phyloP scores from a whole-genome alignment of 306 rosid genomes.

The Calophaca sinica region DNA sequence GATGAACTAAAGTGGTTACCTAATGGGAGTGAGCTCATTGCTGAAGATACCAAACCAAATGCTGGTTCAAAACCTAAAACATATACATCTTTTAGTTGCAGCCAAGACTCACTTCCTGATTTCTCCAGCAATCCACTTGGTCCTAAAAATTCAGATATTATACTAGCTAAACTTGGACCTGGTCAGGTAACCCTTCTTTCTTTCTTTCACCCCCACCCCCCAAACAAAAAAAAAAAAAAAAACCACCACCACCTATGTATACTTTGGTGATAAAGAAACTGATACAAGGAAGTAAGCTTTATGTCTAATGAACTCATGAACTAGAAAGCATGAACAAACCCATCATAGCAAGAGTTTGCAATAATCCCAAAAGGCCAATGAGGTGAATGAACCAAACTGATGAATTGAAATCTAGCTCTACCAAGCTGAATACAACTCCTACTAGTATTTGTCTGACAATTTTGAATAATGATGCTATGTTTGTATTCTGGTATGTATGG shows the following conservation, averaged over 20 bases:
- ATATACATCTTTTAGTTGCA: slow-evolving; percentile 80
- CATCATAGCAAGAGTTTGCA: neutral
- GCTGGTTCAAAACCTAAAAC: slow-evolving; percentile 69
- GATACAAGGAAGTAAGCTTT: neutral
- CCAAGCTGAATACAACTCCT: neutral
- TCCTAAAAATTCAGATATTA: slow-evolving; percentile 62
- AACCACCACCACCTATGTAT: neutral
- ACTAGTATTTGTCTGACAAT: neutral
- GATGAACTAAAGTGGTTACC: slow-evolving; percentile 81
- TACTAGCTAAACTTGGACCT: slow-evolving; percentile 78
- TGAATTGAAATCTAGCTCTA: slow-evolving; percentile 8
- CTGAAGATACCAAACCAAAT: slow-evolving; percentile 58
- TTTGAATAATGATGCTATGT: slow-evolving; percentile 2
- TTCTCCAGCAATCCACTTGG: slow-evolving; percentile 62
- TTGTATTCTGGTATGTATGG: neutral
- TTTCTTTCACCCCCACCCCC: neutral
- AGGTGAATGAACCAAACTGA: neutral
- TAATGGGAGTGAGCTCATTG: slow-evolving; percentile 71
- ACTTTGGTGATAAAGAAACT: slow-evolving; percentile 32
- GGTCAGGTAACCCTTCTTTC: slow-evolving; percentile 72
- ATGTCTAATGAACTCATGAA: neutral
- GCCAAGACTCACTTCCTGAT: slow-evolving; percentile 74
- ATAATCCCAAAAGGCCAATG: neutral
- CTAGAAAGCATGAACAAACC: neutral
- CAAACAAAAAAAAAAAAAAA: too few relatives aligned